phyloP scores from a whole-genome alignment of 1,139 yeast genomes.

The Yamadazyma diddensiae region DNA sequence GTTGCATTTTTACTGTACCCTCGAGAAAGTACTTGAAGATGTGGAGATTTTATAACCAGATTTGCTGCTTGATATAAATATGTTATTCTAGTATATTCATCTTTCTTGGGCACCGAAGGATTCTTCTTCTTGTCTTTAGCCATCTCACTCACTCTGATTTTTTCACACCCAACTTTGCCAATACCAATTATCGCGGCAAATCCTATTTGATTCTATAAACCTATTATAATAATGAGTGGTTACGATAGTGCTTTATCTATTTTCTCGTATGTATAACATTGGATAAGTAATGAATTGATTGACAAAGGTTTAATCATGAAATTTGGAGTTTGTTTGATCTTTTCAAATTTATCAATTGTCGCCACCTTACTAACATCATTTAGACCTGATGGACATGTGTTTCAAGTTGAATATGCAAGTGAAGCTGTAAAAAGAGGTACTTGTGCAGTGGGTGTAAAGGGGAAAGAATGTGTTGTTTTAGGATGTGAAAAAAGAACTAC shows the following conservation, averaged over 20 bases:
- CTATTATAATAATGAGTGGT: slow-evolving; percentile 77
- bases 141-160: slow-evolving; percentile 3
- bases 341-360: not conserved
- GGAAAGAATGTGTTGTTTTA: slow-evolving; percentile 80
- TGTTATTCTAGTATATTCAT: slow-evolving; percentile 57
- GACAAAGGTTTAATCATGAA: no score
- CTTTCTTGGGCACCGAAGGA: slow-evolving; percentile 53
- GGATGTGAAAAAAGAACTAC: slow-evolving; percentile 98
- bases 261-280: slow-evolving; percentile 68
- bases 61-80: slow-evolving; percentile 53
- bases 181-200: not conserved
- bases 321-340: no score
- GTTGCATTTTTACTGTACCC: slow-evolving; percentile 46
- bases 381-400: slow-evolving; percentile 98
- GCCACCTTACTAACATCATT: slow-evolving; percentile 3
- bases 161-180: slow-evolving; percentile 2
- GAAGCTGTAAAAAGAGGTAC: slow-evolving; percentile 99
- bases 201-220: not conserved
- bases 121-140: slow-evolving; percentile 15
- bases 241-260: slow-evolving; percentile 99
- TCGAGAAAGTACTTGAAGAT: slow-evolving; percentile 41
- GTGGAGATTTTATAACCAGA: slow-evolving; percentile 20
- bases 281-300: no score
- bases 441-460: slow-evolving; percentile 96
- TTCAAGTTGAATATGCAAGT: slow-evolving; percentile 96